Evolutionary conservation across 164 flowering plant species (phyloP).

Genomic region (Cinnamomum chago): DNA sequence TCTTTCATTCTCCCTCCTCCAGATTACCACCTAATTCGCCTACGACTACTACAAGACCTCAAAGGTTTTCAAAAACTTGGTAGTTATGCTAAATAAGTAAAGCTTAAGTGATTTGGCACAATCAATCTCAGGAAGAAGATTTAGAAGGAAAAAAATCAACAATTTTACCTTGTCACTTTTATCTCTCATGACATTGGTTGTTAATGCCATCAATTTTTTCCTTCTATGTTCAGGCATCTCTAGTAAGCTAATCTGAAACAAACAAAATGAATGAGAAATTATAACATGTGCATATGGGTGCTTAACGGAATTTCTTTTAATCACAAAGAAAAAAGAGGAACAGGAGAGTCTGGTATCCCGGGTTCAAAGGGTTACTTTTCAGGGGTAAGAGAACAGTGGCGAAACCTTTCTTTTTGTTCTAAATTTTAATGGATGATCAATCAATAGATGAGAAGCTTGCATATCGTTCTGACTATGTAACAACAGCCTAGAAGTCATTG

Average conservation of each 20-base stretch:
- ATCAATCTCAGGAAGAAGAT: too few relatives aligned
- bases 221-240: slow-evolving; percentile 73
- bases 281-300: neutral
- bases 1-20: neutral
- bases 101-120: too few relatives aligned
- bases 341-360: neutral
- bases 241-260: slow-evolving; percentile 77
- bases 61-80: too few relatives aligned
- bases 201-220: slow-evolving; percentile 53
- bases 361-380: neutral
- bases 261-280: slow-evolving; percentile 5
- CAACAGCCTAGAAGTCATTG: too few relatives aligned
- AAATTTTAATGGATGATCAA: neutral
- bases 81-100: too few relatives aligned
- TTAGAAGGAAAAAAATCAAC: too few relatives aligned
- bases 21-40: neutral
- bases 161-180: slow-evolving; percentile 77
- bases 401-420: neutral
- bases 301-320: neutral
- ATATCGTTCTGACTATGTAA: too few relatives aligned
- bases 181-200: slow-evolving; percentile 81
- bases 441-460: too few relatives aligned
- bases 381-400: neutral
- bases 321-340: neutral
- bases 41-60: neutral